Base-by-base conservation (phyloP, 768 basidiomycete species). In the Pleurotus giganteus region DNA sequence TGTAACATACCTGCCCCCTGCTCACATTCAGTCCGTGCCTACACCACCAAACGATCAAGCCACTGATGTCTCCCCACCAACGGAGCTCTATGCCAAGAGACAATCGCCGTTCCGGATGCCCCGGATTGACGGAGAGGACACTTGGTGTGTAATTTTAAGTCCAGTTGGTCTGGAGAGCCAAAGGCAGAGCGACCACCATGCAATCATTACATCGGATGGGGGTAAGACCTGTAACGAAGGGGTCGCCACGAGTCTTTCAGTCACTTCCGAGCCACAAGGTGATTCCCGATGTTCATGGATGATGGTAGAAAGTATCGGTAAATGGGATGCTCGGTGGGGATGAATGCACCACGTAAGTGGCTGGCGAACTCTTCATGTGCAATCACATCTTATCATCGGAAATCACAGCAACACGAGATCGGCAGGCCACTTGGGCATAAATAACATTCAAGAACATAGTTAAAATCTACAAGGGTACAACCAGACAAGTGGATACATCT, bases 71-170 rank as follows among this genome's bases (percentile, higher is more conserved):
- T n/a, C n/a, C n/a, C n/a, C n/a, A n/a, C n/a, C n/a, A n/a, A n/a
- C n/a, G n/a, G n/a, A n/a, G n/a, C n/a, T 53, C 49, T 57, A 34
- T 15, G 15, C 32, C 8, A 34, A 34, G 7, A 51, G 26, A 39
- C 54, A 23, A 37, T 29, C 44, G 4, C 45, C 43, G 24, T 27
- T 39, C 9, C 27, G 54, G 23, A 62, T 78, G 3, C 79, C 84
- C 2, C 69, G 75, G 24, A 59, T 49, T 9, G 76, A 83, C 37
- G 79, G 77, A 2, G 84, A 85, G 50, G 83, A 86, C 57, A 80
- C 79, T 1, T 74, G 75, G 67, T 75, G 70, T 60, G 51, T 83
- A 34, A 59, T 83, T 42, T 52, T 80, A 9, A 63, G 67, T 42
- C 66, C 59, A 47, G 56, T 49, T 29, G 53, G 45, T 7, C 47